Base-by-base conservation (phyloP, 768 basidiomycete species). In the Termitomyces sp. region DNA sequence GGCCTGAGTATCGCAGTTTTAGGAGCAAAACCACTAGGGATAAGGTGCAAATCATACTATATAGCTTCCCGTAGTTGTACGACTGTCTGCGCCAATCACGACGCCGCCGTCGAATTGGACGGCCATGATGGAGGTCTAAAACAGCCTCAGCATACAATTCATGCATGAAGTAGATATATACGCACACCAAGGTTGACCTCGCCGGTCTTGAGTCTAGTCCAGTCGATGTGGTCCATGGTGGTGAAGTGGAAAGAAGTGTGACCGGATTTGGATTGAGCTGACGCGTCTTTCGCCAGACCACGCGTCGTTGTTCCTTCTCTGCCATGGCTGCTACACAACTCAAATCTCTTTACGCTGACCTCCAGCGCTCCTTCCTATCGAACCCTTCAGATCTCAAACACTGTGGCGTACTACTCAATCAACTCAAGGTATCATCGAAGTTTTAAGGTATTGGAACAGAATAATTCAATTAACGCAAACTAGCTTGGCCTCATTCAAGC, bases 111-210 rank as follows among this genome's bases (percentile, higher is more conserved):
- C 79, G 76, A 99, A 99, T 66, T 94, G 92, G 60, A 98, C 95
- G 53, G 97, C 96, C 95, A 98, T 98, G 71, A 99, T 98, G 42
- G 96, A 98, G 55, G 96, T 99, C 93, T 98, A 64, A 17, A 23
- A 43, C 32, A 19, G 32, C 42, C 44, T 51, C 5, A 51, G 21
- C 17, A 28, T 37, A 51, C 9, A 8, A 25, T 8, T 40, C 1
- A 9, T 3, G 1, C 0, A 27, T 39, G 2, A 30, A 42, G 35
- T n/a, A 37, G 42, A 54, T 19, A 37, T 19, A 39, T 64, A 81
- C 91, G 66, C 73, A 96, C 94, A 62, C 94, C 94, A 65, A 98
- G 86, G 80, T 98, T 94, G 69, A 98, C 90, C 79, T 98, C 96
- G 64, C 96, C 95, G 44, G 80, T 76, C 77, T 98, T 98, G 72